These are phyloP conservation scores for Annulohypoxylon bovei DNA, from an alignment of 495 filamentous ascomycete species.

Conservation along the genomic window DNA sequence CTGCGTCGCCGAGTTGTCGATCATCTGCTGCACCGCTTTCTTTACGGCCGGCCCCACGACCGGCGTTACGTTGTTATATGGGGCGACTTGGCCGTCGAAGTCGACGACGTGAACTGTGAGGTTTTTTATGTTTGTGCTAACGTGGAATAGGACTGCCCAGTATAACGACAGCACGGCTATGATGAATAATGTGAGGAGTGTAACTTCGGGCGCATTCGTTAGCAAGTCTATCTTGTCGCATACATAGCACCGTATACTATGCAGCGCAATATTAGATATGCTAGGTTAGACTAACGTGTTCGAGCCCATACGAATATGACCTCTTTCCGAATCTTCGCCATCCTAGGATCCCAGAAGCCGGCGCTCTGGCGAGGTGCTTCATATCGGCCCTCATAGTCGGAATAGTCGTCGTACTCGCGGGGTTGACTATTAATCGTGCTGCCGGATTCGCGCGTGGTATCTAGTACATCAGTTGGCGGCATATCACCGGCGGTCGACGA, in stretches of 20 bases:
- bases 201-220: conserved; percentile 49
- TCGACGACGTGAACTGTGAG: conserved; percentile 72
- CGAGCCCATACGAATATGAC: conserved; percentile 54
- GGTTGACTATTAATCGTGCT: conserved; percentile 13
- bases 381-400: conserved; percentile 31
- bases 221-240: background rate
- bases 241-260: background rate
- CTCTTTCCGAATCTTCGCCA: conserved; percentile 58
- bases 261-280: background rate
- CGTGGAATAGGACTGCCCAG: conserved; percentile 67
- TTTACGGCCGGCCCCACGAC: conserved; percentile 67
- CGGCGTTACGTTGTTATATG: conserved; percentile 58
- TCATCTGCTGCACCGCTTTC: conserved; percentile 51
- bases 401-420: conserved; percentile 5
- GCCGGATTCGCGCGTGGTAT: conserved; percentile 13
- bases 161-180: conserved; percentile 66
- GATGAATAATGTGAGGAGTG: conserved; percentile 65
- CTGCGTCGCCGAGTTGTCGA: conserved; percentile 40
- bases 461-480: background rate
- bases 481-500: background rate
- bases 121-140: conserved; percentile 57
- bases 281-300: conserved; percentile 48
- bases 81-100: conserved; percentile 67
- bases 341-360: conserved; percentile 61
- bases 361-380: conserved; percentile 53